Evolutionary conservation across 225 moss, liverwort and hornwort genomes (phyloP).

Genomic region (Antitrichia curtipendula): DNA sequence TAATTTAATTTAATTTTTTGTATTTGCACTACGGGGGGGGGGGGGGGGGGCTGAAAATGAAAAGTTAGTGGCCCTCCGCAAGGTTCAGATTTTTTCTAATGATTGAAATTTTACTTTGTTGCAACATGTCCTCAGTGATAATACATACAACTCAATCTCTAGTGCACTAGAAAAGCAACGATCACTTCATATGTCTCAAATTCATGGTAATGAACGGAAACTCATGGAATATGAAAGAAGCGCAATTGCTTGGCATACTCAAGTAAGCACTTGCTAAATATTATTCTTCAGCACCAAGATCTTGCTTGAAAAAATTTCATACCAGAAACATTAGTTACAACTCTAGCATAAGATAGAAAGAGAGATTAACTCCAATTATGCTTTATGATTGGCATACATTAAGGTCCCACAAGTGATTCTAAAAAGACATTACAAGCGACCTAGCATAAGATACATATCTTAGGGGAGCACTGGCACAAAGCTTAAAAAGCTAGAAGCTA

Average conservation of each 20-base stretch:
- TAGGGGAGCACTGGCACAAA: background rate
- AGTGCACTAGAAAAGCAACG: slow-evolving; percentile 65
- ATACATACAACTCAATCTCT: slow-evolving; percentile 58
- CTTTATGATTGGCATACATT: background rate
- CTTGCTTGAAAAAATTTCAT: background rate
- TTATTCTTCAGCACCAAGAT: background rate
- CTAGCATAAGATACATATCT: background rate
- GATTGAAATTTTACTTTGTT: background rate
- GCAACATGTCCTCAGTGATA: slow-evolving; percentile 28
- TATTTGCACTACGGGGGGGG: too few species aligned
- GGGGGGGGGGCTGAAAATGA: too few species aligned
- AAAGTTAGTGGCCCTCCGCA: too few species aligned
- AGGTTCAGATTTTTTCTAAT: too few species aligned
- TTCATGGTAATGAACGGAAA: slow-evolving; percentile 53
- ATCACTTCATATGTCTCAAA: slow-evolving; percentile 35
- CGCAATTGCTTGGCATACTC: slow-evolving; percentile 87
- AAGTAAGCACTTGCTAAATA: slow-evolving; percentile 31
- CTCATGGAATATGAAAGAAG: slow-evolving; percentile 81
- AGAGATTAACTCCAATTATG: background rate
- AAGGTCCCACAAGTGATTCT: background rate
- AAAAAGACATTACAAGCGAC: too few species aligned
- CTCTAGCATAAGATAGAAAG: background rate
- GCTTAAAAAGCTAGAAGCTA: background rate
- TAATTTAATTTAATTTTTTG: too few species aligned
- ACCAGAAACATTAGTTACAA: background rate